phyloP scores from a whole-genome alignment of 2,329 filamentous ascomycete species.

The Epichloe festucae region DNA sequence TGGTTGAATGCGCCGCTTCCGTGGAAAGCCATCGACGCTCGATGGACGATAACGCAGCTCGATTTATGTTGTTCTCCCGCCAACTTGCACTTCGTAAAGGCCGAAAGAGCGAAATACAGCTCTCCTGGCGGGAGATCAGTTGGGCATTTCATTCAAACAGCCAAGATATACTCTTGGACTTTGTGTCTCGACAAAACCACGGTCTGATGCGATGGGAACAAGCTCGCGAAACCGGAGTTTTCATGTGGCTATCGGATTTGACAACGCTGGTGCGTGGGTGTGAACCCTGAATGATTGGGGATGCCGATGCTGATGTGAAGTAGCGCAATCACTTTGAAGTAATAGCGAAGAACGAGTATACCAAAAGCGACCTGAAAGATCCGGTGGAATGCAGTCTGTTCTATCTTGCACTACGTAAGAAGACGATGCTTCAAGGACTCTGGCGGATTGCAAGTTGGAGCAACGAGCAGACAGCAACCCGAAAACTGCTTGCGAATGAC shows the following conservation, averaged over 20 bases:
- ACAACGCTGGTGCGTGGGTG: slow-evolving; percentile 54
- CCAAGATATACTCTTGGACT: slow-evolving; percentile 80
- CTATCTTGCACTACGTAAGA: slow-evolving; percentile 85
- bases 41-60: slow-evolving; percentile 78
- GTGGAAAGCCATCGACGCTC: slow-evolving; percentile 80
- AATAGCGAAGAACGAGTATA: slow-evolving; percentile 90
- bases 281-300: not conserved
- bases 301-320: slow-evolving; percentile 6
- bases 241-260: slow-evolving; percentile 83
- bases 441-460: slow-evolving; percentile 94
- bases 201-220: slow-evolving; percentile 73
- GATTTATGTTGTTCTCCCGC: slow-evolving; percentile 78
- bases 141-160: slow-evolving; percentile 78
- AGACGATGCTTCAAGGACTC: slow-evolving; percentile 74
- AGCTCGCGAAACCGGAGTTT: slow-evolving; percentile 76
- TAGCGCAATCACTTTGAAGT: slow-evolving; percentile 61
- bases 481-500: slow-evolving; percentile 74
- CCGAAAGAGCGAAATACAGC: slow-evolving; percentile 48
- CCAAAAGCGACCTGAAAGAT: slow-evolving; percentile 73
- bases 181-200: slow-evolving; percentile 68
- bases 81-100: slow-evolving; percentile 62
- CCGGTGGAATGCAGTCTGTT: slow-evolving; percentile 84
- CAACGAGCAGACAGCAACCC: slow-evolving; percentile 69
- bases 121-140: slow-evolving; percentile 68
- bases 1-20: slow-evolving; percentile 69